phyloP scores from a whole-genome alignment of 2,329 filamentous ascomycete genomes.

The Botrytis pseudocinerea region DNA sequence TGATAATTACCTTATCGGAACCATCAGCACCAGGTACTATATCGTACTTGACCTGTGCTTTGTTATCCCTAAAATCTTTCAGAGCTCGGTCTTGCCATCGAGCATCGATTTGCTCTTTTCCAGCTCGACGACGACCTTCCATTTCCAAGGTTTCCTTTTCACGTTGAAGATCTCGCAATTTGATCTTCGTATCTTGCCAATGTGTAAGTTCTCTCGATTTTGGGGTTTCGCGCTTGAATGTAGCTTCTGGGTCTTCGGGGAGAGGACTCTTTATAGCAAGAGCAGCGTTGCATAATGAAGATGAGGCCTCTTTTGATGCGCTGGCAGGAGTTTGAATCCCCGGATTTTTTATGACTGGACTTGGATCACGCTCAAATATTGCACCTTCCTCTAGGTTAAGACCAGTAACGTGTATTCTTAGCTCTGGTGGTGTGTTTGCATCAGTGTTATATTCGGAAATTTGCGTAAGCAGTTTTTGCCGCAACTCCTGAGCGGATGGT shows the following conservation, averaged over 20 bases:
- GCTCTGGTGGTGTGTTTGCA: neutral
- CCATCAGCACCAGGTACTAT: neutral
- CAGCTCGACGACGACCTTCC: conserved; percentile 18
- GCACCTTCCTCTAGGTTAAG: conserved; percentile 1
- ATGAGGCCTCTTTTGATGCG: neutral
- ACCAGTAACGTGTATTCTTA: conserved; percentile 18
- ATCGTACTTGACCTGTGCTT: neutral
- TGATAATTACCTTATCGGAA: neutral
- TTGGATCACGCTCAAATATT: neutral
- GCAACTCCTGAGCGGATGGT: neutral
- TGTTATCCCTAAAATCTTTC: conserved; percentile 1
- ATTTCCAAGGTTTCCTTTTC: conserved; percentile 18
- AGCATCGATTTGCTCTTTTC: conserved; percentile 15
- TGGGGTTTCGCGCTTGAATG: neutral
- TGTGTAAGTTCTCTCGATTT: neutral
- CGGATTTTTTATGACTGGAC: neutral
- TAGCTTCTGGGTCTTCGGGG: neutral
- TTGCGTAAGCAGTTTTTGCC: neutral
- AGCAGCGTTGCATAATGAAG: neutral
- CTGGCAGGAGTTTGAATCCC: too few relatives aligned
- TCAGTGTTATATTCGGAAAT: conserved; percentile 12
- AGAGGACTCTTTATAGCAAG: neutral
- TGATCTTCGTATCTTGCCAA: neutral
- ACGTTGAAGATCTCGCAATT: conserved; percentile 7
- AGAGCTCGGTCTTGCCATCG: conserved; percentile 11